phyloP scores from a whole-genome alignment of 768 basidiomycete genomes.

The Pleurotus tuoliensis region DNA sequence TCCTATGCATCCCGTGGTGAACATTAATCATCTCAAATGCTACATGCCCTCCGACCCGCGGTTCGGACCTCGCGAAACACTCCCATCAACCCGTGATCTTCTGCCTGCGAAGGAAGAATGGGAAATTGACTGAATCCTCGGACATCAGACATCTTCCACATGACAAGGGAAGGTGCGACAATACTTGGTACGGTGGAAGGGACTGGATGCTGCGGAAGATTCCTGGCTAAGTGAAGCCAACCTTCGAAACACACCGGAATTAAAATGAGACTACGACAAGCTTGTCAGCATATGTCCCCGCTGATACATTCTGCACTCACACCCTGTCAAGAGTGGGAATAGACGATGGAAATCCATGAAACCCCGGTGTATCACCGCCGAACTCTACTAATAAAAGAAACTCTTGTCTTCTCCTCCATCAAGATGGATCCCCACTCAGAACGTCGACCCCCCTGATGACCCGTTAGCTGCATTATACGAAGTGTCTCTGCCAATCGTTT shows the following conservation, averaged over 20 bases:
- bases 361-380: too few relatives aligned
- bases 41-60: constrained; percentile 13
- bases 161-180: constrained; percentile 2
- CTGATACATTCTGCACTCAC: too few relatives aligned
- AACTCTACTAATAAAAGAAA: too few relatives aligned
- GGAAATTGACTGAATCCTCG: constrained; percentile 16
- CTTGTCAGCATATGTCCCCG: too few relatives aligned
- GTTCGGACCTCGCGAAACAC: constrained; percentile 10
- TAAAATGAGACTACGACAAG: constrained; percentile 12
- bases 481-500: too few relatives aligned
- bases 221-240: constrained; percentile 19
- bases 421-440: too few relatives aligned
- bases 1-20: constrained; percentile 21
- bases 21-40: constrained; percentile 18
- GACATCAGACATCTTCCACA: constrained; percentile 12
- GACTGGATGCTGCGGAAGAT: constrained; percentile 18
- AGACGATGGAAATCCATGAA: too few relatives aligned
- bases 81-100: constrained; percentile 15
- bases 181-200: constrained; percentile 15
- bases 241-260: constrained; percentile 17
- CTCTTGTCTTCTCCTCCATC: too few relatives aligned
- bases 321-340: too few relatives aligned
- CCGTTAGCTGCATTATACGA: too few relatives aligned
- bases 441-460: too few relatives aligned
- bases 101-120: constrained; percentile 11